Percentiles rank a stretch among this genome's conserved stretches.
Conservation (phyloP, 208 protist species). For the Angomonas desouzai region DNA sequence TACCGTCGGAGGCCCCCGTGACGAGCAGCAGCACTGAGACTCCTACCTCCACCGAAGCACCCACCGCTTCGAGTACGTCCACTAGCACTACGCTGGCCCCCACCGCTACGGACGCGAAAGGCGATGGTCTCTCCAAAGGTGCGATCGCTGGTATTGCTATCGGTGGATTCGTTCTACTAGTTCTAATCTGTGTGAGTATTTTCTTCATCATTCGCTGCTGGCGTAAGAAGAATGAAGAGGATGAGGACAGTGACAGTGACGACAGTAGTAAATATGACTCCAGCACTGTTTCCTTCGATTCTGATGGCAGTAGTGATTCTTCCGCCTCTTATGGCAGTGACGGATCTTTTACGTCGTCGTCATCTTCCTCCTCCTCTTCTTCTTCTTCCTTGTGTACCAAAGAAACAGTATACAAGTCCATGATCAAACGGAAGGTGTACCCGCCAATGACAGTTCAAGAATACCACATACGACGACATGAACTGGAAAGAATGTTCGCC, state of each 20-base stretch:
- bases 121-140: background rate
- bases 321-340: too few species aligned
- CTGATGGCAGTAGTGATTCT: too few species aligned
- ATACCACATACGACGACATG: background rate
- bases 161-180: background rate
- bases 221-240: background rate
- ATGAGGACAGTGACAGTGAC: background rate
- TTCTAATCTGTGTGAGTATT: background rate
- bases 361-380: too few species aligned
- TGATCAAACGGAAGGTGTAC: background rate
- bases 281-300: too few species aligned
- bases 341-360: too few species aligned
- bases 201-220: background rate
- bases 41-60: background rate
- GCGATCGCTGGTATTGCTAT: background rate
- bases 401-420: too few species aligned
- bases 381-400: too few species aligned
- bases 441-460: background rate
- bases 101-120: background rate
- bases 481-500: background rate
- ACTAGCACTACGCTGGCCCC: background rate
- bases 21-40: slow-evolving; percentile 97
- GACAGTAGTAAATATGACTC: too few species aligned
- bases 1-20: slow-evolving; percentile 63
- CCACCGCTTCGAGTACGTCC: background rate